Base-by-base conservation (phyloP, 176 grass and related monocot species). In the Microstegium vimineum region DNA sequence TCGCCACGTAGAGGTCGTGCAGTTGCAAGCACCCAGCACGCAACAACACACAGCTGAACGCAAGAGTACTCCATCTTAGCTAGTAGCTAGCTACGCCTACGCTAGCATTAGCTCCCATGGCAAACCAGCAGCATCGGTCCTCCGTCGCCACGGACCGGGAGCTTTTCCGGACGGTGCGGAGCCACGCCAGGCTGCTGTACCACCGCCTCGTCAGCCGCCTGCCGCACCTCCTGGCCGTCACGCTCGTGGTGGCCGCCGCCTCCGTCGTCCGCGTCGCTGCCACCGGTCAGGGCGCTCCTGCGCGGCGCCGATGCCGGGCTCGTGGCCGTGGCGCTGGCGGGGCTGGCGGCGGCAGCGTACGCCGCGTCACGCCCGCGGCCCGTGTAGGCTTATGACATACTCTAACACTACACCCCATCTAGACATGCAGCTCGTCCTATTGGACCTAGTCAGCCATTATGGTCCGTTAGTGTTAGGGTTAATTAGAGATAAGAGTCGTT, bases 171-270 rank as follows among this genome's bases (percentile, higher is more conserved):
- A 71, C 83, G 71, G 72, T 90, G 73, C 54, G 25, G 35, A 86
- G 86, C 88, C 82, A 90, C 66, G 74, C 82, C 10, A 49, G 69
- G 45, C 36, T 46, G 2, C 73, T 90, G 10, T 68, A 82, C 83
- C 88, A 82, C 72, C 83, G 78, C 46, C 74, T 86, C 22, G n/a
- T 74, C 45, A 1, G 30, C 6, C 78, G 80, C 77, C 83, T 86
- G 2, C 82, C 78, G 59, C 84, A 74, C 62, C 56, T 90, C 74
- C 75, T 82, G 57, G 71, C 75, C 73, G 23, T 68, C 40, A 73
- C 88, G 8, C 47, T 86, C 45, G 23, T 90, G 31, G 46, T 86
- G 73, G 72, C 46, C 41, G 60, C 14, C 38, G 14, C 13, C 42
- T 8, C 8, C 31, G n/a, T 5, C 64, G 1, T 46, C 32, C 31